phyloP scores from a whole-genome alignment of 768 basidiomycete species.

The Russula ochroleuca region DNA sequence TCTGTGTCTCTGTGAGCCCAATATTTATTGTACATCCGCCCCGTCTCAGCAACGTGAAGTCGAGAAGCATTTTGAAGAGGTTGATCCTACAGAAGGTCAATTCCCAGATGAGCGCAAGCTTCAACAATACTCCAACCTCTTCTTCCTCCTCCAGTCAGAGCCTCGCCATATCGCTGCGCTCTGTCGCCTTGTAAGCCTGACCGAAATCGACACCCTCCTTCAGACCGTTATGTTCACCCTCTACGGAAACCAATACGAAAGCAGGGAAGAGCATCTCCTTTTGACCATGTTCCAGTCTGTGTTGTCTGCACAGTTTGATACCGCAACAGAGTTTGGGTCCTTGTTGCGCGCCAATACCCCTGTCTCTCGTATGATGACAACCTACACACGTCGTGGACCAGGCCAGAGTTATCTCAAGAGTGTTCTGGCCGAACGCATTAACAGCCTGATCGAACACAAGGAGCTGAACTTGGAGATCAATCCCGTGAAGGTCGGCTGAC shows the following conservation, averaged over 20 bases:
- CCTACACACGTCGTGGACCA: slow-evolving; percentile 96
- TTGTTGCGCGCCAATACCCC: slow-evolving; percentile 97
- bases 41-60: slow-evolving; percentile 81
- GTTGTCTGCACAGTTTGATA: slow-evolving; percentile 97
- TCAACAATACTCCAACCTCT: slow-evolving; percentile 96
- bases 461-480: slow-evolving; percentile 99
- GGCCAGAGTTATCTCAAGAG: slow-evolving; percentile 98
- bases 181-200: slow-evolving; percentile 91
- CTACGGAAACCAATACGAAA: slow-evolving; percentile 99
- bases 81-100: slow-evolving; percentile 86
- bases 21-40: slow-evolving; percentile 21
- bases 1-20: neutral
- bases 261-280: slow-evolving; percentile 94
- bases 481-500: slow-evolving; percentile 76
- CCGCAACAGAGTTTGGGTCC: slow-evolving; percentile 98
- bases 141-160: slow-evolving; percentile 97
- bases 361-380: slow-evolving; percentile 99
- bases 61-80: slow-evolving; percentile 91
- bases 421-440: slow-evolving; percentile 95
- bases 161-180: slow-evolving; percentile 95
- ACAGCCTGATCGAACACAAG: slow-evolving; percentile 98
- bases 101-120: slow-evolving; percentile 93
- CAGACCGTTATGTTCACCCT: slow-evolving; percentile 99
- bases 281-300: slow-evolving; percentile 99
- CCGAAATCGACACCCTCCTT: slow-evolving; percentile 97